These are phyloP conservation scores for Globisporangium polare DNA, from an alignment of 352 stramenopile genomes.

Conservation along the genomic window DNA sequence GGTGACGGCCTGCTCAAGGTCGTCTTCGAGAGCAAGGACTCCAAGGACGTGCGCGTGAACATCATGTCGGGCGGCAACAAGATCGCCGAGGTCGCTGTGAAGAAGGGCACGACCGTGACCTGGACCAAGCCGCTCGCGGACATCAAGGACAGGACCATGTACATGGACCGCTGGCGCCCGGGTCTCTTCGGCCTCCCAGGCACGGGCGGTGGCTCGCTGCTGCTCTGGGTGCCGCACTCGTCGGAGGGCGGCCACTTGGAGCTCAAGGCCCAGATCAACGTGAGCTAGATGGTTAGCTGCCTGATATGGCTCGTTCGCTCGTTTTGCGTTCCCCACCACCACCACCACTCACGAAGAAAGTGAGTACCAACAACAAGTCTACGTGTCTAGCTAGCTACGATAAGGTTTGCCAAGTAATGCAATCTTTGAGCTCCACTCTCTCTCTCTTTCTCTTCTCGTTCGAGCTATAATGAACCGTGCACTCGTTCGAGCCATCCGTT, in stretches of 20 bases:
- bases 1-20: conserved; percentile 38
- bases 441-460: too few species aligned
- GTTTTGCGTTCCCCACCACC: background rate
- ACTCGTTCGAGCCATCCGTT: too few species aligned
- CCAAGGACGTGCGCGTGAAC: conserved; percentile 43
- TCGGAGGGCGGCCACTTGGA: conserved; percentile 39
- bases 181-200: conserved; percentile 51
- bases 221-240: conserved; percentile 51
- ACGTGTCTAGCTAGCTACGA: background rate
- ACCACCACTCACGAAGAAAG: background rate
- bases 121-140: conserved; percentile 33
- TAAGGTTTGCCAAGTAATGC: background rate
- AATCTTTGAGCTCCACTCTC: background rate
- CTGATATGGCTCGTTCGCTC: background rate
- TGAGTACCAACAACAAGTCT: background rate
- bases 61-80: conserved; percentile 46
- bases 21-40: conserved; percentile 41
- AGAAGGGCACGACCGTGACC: conserved; percentile 24
- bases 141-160: conserved; percentile 56
- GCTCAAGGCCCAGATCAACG: conserved; percentile 43
- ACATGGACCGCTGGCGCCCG: conserved; percentile 63
- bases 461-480: too few species aligned
- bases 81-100: conserved; percentile 36
- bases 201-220: conserved; percentile 53
- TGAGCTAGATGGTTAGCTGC: conserved; percentile 19